phyloP scores from a whole-genome alignment of 1,139 yeast genomes.

The Saccharomyces pastorianus region DNA sequence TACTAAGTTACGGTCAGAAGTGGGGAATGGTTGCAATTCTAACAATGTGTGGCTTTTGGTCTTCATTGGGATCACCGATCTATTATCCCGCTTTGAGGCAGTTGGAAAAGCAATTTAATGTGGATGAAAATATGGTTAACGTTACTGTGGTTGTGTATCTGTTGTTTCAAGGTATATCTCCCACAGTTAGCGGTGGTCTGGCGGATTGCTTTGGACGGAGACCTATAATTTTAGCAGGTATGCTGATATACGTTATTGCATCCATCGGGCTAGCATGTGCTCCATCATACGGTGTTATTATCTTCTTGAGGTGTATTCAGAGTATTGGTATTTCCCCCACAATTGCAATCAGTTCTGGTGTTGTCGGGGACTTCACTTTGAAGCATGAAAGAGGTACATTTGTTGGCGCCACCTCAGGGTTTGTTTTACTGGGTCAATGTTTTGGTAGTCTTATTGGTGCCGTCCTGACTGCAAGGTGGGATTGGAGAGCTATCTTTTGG shows the following conservation, averaged over 20 bases:
- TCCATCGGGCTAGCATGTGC: constrained; percentile 55
- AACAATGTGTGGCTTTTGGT: constrained; percentile 32
- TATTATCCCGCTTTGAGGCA: constrained; percentile 31
- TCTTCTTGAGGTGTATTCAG: constrained; percentile 56
- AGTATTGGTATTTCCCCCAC: constrained; percentile 67
- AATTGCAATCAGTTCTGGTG: constrained; percentile 58
- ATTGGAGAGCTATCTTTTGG: constrained; percentile 76
- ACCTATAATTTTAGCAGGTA: constrained; percentile 50
- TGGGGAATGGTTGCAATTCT: constrained; percentile 29
- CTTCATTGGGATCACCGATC: constrained; percentile 31
- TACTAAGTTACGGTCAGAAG: constrained; percentile 22
- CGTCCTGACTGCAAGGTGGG: constrained; percentile 47
- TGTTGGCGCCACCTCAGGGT: constrained; percentile 56
- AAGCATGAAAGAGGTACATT: constrained; percentile 56
- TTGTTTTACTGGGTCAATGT: constrained; percentile 64
- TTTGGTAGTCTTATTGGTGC: constrained; percentile 75
- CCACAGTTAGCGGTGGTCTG: constrained; percentile 43
- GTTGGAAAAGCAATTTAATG: constrained; percentile 45
- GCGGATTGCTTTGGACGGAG: constrained; percentile 65
- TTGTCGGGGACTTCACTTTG: constrained; percentile 60
- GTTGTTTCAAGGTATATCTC: constrained; percentile 62
- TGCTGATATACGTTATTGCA: constrained; percentile 46
- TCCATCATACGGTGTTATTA: constrained; percentile 44
- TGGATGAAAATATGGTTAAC: constrained; percentile 51
- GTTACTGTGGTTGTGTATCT: constrained; percentile 65